Evolutionary conservation across 1,139 yeast genomes (phyloP), one percentile per base, ranked within the genome.

Genomic region (Diutina ranongensis): DNA sequence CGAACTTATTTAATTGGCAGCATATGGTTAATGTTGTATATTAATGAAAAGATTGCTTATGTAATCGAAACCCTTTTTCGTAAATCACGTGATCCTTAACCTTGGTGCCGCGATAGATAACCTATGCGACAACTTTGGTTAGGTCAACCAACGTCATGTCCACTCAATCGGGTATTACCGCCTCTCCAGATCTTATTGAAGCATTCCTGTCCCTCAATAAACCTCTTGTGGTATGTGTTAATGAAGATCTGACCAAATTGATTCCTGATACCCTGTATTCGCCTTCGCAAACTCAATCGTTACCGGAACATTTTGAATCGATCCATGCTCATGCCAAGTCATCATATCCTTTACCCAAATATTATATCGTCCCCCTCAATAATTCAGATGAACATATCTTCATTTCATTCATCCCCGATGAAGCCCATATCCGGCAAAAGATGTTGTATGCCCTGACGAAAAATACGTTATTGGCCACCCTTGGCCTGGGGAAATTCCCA

Each of bases 371-470:
- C 2, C 55, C 56, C 22, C 58, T 57, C 10, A 54, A 55, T 1
- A 51, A 56, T 3, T n/a, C 42, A 2, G 56, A 55, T 16, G 56
- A 55, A 15, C 71, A 67, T 50, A 70, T 78, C 3, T 88, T 92
- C 56, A 73, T 88, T 44, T 78, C 94, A 38, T 89, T 74, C 64
- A 92, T 92, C 45, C 97, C 98, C 0, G 97, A 92, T 59, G 61
- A 64, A 45, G 88, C 97, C 12, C 80, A 82, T 7, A 89, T 92
- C 33, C 75, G 89, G 49, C 74, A 77, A 49, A 92, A 92, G 60
- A 92, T 92, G 97, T 71, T 92, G 47, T 94, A 89, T 61, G 97
- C 98, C 2, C 83, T 96, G 2, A 81, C 94, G 18, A 86, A 86
- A 52, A 82, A 78, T 57, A 79, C 94, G 1, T 63, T 92, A 44